A percentile compares a stretch with the other conserved stretches of the same genome.
Conservation (phyloP, 2,329 filamentous ascomycete species). For the Fusarium graminum region DNA sequence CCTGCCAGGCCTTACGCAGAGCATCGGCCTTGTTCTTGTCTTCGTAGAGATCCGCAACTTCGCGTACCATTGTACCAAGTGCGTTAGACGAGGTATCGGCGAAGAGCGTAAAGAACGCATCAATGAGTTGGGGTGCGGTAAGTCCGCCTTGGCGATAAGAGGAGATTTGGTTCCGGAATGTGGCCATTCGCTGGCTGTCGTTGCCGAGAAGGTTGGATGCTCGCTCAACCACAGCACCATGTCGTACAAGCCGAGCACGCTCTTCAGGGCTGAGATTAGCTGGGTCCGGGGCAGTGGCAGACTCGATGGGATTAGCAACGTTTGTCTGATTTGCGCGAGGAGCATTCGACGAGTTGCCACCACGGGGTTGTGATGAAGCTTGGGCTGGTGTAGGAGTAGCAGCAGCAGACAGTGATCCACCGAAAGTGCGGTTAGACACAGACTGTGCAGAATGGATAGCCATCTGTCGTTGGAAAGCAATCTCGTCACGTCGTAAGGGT, state of each 20-base stretch:
- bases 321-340: slow-evolving; percentile 44
- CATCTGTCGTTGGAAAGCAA: slow-evolving; percentile 92
- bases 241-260: slow-evolving; percentile 82
- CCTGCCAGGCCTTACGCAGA: slow-evolving; percentile 88
- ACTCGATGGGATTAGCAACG: slow-evolving; percentile 59
- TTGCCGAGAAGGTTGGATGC: slow-evolving; percentile 85
- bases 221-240: slow-evolving; percentile 87
- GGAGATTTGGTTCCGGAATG: slow-evolving; percentile 85
- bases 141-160: slow-evolving; percentile 78
- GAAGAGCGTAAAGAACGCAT: slow-evolving; percentile 89
- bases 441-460: slow-evolving; percentile 91
- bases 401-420: slow-evolving; percentile 77
- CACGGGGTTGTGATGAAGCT: slow-evolving; percentile 44
- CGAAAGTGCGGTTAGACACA: slow-evolving; percentile 83
- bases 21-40: slow-evolving; percentile 78
- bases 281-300: slow-evolving; percentile 63
- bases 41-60: slow-evolving; percentile 93
- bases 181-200: slow-evolving; percentile 77
- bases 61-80: slow-evolving; percentile 88
- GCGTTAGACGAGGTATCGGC: slow-evolving; percentile 81
- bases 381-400: slow-evolving; percentile 44
- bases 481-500: slow-evolving; percentile 84
- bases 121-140: slow-evolving; percentile 81
- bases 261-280: slow-evolving; percentile 77
- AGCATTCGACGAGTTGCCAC: slow-evolving; percentile 43